Conservation (phyloP, 202 grass and related monocot species). For the Digitaria exilis region DNA sequence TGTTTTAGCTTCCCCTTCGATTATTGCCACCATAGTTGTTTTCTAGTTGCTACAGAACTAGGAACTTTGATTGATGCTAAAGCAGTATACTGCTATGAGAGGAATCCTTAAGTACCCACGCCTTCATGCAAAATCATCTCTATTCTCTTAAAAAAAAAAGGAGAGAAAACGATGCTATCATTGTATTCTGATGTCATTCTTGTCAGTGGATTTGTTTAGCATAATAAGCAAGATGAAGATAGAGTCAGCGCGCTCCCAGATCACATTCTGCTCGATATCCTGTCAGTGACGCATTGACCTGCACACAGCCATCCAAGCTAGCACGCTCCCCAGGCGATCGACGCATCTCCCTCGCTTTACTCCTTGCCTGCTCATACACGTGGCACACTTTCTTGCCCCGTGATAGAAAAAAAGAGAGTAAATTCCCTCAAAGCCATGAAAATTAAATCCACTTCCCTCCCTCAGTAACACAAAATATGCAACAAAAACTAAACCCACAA, state of each 20-base stretch:
- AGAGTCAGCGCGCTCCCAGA: background rate
- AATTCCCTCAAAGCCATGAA: no score
- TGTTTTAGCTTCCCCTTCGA: background rate
- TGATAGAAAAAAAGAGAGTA: background rate
- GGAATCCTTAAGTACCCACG: background rate
- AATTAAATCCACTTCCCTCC: no score
- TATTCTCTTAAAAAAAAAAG: no score
- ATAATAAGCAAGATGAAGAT: constrained; percentile 1
- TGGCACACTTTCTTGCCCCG: background rate
- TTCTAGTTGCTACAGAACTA: background rate
- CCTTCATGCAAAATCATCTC: no score
- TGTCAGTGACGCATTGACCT: background rate
- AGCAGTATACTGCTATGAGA: no score
- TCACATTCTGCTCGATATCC: background rate
- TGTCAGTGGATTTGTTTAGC: background rate
- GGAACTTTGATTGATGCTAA: no score
- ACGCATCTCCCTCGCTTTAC: background rate
- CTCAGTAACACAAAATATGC: no score
- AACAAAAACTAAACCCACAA: no score
- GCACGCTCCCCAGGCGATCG: constrained; percentile 1
- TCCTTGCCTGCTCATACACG: background rate
- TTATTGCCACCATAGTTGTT: background rate
- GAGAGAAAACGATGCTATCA: background rate
- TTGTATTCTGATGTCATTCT: background rate
- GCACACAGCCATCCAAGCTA: background rate